Base-by-base conservation (phyloP, 148 eudicot species). In the Silene latifolia region DNA sequence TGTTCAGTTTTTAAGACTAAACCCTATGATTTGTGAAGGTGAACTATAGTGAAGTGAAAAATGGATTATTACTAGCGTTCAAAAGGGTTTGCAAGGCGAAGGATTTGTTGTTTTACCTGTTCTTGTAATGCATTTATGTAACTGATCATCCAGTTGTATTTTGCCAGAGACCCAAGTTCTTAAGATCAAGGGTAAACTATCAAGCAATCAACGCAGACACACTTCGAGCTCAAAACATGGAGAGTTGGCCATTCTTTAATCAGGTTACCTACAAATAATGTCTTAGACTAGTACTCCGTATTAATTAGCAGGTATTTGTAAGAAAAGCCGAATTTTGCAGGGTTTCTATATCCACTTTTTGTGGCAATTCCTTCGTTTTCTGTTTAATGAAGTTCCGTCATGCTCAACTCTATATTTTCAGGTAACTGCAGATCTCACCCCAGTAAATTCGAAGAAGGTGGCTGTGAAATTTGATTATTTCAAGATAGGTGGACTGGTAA, bases 371-470 rank as follows among this genome's bases (percentile, higher is more conserved):
- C 42, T 51, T 51, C 5, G n/a, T 51, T 44, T 32, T 25, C 29
- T 2, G 35, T 64, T 8, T 8, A 18, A 6, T 18, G 53, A 72
- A 18, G 44, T 46, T 18, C 53, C 70, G 63, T 70, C 47, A 61
- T 75, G 44, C 63, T 67, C 32, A 18, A 15, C 3, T 58, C 42
- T 21, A 27, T 39, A 25, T 58, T 67, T 73, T 80, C 77, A 94
- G 98, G 97, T 90, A 57, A 95, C 98, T 44, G 97, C 97, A 56
- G 90, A 95, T 83, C 87, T 95, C 72, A 85, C 86, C 12, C 98
- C 98, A 44, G 79, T 92, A 69, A 95, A 83, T 77, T 77, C 91
- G n/a, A 87, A 80, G 76, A 95, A 95, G 82, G 98, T 95, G 80
- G 96, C 92, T 47, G 98, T 95, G 25, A 84, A 95, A 80, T 92